phyloP scores from a whole-genome alignment of 495 filamentous ascomycete species.

The Bombardia bombarda region DNA sequence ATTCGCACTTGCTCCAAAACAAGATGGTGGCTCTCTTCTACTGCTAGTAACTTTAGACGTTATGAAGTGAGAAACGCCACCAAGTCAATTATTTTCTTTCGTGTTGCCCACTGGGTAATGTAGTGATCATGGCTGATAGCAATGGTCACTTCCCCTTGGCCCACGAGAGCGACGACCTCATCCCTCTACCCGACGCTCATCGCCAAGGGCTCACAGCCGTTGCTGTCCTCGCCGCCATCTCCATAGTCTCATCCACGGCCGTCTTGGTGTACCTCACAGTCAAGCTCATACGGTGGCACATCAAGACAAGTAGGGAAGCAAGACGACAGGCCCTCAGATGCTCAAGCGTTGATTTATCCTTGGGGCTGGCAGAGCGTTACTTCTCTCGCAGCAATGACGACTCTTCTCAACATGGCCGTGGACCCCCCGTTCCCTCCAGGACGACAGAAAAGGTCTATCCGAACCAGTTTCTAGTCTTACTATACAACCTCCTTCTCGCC shows the following conservation, averaged over 20 bases:
- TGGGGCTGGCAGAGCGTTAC: slow-evolving; percentile 16
- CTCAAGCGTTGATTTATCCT: slow-evolving; percentile 15
- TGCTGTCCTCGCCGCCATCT: slow-evolving; percentile 44
- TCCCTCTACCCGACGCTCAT: slow-evolving; percentile 38
- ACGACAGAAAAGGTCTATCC: slow-evolving; percentile 15
- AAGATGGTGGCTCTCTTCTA: too few relatives aligned
- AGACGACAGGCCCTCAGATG: neutral
- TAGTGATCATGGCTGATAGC: slow-evolving; percentile 1
- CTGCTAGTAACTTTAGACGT: too few relatives aligned
- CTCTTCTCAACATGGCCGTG: too few relatives aligned
- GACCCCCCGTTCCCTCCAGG: too few relatives aligned
- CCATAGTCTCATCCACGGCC: slow-evolving; percentile 41
- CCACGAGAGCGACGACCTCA: slow-evolving; percentile 11
- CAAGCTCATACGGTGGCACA: slow-evolving; percentile 45
- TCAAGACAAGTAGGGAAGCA: slow-evolving; percentile 8
- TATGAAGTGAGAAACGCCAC: slow-evolving; percentile 2
- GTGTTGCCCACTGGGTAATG: too few relatives aligned
- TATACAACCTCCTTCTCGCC: slow-evolving; percentile 66
- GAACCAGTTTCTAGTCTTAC: slow-evolving; percentile 68
- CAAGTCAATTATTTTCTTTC: too few relatives aligned
- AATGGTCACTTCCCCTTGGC: neutral
- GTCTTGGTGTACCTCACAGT: slow-evolving; percentile 45
- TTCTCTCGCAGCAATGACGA: slow-evolving; percentile 6
- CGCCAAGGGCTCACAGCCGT: slow-evolving; percentile 41
- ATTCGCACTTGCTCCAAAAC: too few relatives aligned